phyloP scores from a whole-genome alignment of 305 asterid species.

The Plantago lanceolata region DNA sequence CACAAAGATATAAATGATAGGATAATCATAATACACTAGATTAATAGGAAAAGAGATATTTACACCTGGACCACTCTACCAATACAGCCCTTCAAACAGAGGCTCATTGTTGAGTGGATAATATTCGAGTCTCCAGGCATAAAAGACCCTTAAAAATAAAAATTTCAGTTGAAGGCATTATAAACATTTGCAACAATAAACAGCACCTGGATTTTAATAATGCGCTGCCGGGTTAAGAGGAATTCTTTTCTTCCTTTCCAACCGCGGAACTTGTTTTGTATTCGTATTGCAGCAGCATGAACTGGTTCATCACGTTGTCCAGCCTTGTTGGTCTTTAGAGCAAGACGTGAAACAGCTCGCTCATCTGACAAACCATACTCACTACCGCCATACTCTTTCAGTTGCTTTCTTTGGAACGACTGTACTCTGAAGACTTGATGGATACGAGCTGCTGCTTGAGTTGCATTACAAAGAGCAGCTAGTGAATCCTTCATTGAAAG shows the following conservation, averaged over 20 bases:
- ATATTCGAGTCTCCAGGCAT: background rate
- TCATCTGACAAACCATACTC: slow-evolving; percentile 64
- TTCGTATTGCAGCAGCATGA: slow-evolving; percentile 77
- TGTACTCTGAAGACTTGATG: slow-evolving; percentile 81
- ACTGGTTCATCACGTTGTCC: slow-evolving; percentile 55
- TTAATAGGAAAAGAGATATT: background rate
- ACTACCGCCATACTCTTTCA: slow-evolving; percentile 43
- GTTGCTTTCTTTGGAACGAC: slow-evolving; percentile 90
- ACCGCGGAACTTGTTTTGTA: slow-evolving; percentile 90
- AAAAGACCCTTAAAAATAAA: slow-evolving; percentile 10
- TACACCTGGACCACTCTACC: background rate
- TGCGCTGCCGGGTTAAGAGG: slow-evolving; percentile 61
- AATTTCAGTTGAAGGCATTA: background rate
- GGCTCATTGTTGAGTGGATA: background rate
- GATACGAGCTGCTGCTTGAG: slow-evolving; percentile 97
- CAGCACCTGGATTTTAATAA: slow-evolving; percentile 84
- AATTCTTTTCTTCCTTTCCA: slow-evolving; percentile 91
- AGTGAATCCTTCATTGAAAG: slow-evolving; percentile 79
- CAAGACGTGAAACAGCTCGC: slow-evolving; percentile 62
- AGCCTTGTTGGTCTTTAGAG: slow-evolving; percentile 49
- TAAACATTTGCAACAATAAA: slow-evolving; percentile 14
- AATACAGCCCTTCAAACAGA: background rate
- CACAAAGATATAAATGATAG: slow-evolving; percentile 8
- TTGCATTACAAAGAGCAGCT: slow-evolving; percentile 94
- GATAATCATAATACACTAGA: too few relatives aligned